Conservation (phyloP, 306 rosid species). For the Cicer judaicum region DNA sequence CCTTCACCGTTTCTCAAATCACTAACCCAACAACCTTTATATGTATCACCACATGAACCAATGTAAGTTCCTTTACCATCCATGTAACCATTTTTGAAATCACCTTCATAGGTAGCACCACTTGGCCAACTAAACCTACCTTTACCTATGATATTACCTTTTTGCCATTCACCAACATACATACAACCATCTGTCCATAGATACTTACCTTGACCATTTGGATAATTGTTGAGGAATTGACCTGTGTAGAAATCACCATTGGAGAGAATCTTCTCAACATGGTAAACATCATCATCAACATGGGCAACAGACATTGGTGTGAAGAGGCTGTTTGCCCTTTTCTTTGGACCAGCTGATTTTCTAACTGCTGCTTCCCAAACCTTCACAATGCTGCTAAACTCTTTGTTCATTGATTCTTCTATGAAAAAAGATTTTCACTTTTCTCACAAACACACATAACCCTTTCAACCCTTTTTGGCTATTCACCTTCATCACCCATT, state of each 20-base stretch:
- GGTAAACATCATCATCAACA: constrained; percentile 62
- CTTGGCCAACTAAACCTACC: constrained; percentile 95
- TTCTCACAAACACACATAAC: not conserved
- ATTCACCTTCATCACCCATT: constrained; percentile 51
- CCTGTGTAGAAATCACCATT: constrained; percentile 88
- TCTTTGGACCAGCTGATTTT: constrained; percentile 62
- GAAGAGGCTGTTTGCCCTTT: constrained; percentile 62
- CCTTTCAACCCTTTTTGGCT: constrained; percentile 13
- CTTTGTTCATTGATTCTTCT: constrained; percentile 70
- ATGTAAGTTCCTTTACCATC: constrained; percentile 87
- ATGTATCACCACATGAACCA: constrained; percentile 76
- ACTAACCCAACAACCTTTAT: constrained; percentile 84
- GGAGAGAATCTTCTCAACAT: constrained; percentile 64
- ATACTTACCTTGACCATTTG: constrained; percentile 84
- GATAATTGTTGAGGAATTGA: constrained; percentile 62
- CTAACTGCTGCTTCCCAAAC: constrained; percentile 80
- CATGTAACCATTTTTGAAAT: constrained; percentile 76
- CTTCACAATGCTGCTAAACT: constrained; percentile 56
- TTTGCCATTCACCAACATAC: constrained; percentile 88
- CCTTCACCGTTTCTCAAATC: constrained; percentile 87
- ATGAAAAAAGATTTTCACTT: constrained; percentile 14
- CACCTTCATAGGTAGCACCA: constrained; percentile 95
- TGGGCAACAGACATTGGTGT: constrained; percentile 85
- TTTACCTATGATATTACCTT: constrained; percentile 65
- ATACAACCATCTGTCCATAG: constrained; percentile 95